phyloP scores from a whole-genome alignment of 371 early-diverging fungal genomes.

The Sporodiniella umbellata region DNA sequence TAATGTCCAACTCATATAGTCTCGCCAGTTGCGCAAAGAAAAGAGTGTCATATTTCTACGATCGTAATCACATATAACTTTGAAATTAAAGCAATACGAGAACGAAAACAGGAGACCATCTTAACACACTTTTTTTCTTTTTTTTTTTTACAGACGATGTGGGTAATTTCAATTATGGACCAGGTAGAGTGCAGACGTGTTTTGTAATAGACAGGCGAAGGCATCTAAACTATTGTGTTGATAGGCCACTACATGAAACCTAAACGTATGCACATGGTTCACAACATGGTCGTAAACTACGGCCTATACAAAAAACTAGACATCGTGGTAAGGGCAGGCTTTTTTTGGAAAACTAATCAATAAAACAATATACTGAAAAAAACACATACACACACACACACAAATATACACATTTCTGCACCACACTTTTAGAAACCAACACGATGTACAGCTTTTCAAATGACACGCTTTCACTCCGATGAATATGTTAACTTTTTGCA shows the following conservation, averaged over 20 bases:
- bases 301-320: conserved; percentile 95
- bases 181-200: conserved; percentile 40
- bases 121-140: neutral
- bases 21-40: conserved; percentile 52
- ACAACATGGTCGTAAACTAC: conserved; percentile 95
- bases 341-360: neutral
- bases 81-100: too few relatives aligned
- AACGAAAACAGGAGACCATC: neutral
- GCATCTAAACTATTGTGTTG: neutral
- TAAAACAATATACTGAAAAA: neutral
- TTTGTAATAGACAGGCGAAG: neutral
- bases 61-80: conserved; percentile 49
- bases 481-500: conserved; percentile 99
- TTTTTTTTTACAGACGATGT: conserved; percentile 60
- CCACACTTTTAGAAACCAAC: conserved; percentile 71
- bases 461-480: conserved; percentile 98
- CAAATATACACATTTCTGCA: neutral
- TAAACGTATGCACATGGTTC: conserved; percentile 96
- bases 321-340: conserved; percentile 66
- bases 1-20: conserved; percentile 48
- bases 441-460: conserved; percentile 89
- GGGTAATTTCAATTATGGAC: conserved; percentile 88
- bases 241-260: conserved; percentile 99
- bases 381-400: too few relatives aligned
- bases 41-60: conserved; percentile 78